phyloP scores from a whole-genome alignment of 495 filamentous ascomycete species.

The Tirmania nivea region DNA sequence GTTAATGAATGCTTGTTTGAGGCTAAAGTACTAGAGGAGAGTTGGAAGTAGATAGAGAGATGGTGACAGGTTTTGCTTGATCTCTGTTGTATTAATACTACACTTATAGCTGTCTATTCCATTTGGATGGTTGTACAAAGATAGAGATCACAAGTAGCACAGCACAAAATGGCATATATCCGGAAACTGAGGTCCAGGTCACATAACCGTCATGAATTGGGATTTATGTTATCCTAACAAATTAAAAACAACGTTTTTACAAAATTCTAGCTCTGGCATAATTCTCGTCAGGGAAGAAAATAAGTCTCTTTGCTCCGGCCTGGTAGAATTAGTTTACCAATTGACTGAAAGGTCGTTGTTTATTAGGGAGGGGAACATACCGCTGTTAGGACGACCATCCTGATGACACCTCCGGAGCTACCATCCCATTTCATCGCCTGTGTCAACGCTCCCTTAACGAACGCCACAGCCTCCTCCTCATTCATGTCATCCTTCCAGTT shows the following conservation, averaged over 20 bases:
- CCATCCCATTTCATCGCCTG: slow-evolving; percentile 99
- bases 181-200: too few species aligned
- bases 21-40: slow-evolving; percentile 6
- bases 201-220: too few species aligned
- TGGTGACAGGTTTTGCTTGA: too few species aligned
- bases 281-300: slow-evolving; percentile 19
- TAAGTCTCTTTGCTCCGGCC: slow-evolving; percentile 14
- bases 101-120: too few species aligned
- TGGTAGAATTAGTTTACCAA: not conserved
- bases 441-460: slow-evolving; percentile 70
- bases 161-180: too few species aligned
- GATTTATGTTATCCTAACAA: too few species aligned
- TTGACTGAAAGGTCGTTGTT: not conserved
- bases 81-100: too few species aligned
- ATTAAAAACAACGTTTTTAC: not conserved
- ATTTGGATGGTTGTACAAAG: too few species aligned
- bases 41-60: not conserved
- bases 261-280: slow-evolving; percentile 9
- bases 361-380: slow-evolving; percentile 3
- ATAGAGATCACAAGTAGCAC: too few species aligned
- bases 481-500: slow-evolving; percentile 93
- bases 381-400: slow-evolving; percentile 82
- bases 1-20: slow-evolving; percentile 13
- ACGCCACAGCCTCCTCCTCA: slow-evolving; percentile 74
- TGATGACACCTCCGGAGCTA: slow-evolving; percentile 91